Percentiles rank a stretch among this genome's conserved stretches.
These are phyloP conservation scores for Pseudevernia furfuracea DNA, from an alignment of 495 filamentous ascomycete species.

Conservation along the genomic window DNA sequence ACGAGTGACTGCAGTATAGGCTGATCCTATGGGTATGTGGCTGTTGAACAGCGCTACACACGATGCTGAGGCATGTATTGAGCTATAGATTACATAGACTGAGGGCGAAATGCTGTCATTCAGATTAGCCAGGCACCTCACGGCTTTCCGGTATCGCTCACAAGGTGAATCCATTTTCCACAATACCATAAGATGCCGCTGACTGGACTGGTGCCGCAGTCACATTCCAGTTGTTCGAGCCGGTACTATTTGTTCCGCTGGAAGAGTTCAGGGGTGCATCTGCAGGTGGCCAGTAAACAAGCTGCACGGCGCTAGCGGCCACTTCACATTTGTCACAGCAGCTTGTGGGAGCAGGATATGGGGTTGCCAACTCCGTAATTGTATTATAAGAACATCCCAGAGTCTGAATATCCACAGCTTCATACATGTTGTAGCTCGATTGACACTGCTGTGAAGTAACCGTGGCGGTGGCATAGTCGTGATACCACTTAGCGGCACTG, in stretches of 20 bases:
- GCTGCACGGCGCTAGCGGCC: conserved; percentile 11
- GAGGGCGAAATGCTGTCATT: conserved; percentile 12
- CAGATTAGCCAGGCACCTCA: not conserved
- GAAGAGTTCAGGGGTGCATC: not conserved
- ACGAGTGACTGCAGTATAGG: conserved; percentile 12
- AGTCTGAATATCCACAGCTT: conserved; percentile 4
- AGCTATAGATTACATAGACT: conserved; percentile 17
- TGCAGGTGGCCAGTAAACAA: conserved; percentile 16
- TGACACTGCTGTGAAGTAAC: conserved; percentile 14
- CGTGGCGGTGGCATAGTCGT: conserved; percentile 16
- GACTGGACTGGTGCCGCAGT: conserved; percentile 1
- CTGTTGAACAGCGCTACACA: conserved; percentile 15
- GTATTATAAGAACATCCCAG: conserved; percentile 15
- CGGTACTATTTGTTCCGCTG: not conserved
- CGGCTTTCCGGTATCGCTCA: not conserved
- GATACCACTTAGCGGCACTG: conserved; percentile 13
- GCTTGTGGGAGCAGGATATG: conserved; percentile 14
- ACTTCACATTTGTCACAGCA: conserved; percentile 19
- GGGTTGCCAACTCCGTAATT: conserved; percentile 5
- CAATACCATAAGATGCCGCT: conserved; percentile 8
- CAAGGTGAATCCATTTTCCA: conserved; percentile 16
- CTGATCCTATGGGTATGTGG: conserved; percentile 3
- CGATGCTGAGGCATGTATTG: conserved; percentile 8
- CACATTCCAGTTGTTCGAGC: not conserved
- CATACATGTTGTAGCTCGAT: conserved; percentile 1